A percentile compares a stretch with the other conserved stretches of the same genome.
Conservation (phyloP, 768 basidiomycete genomes). For the Tylopilus sp. region DNA sequence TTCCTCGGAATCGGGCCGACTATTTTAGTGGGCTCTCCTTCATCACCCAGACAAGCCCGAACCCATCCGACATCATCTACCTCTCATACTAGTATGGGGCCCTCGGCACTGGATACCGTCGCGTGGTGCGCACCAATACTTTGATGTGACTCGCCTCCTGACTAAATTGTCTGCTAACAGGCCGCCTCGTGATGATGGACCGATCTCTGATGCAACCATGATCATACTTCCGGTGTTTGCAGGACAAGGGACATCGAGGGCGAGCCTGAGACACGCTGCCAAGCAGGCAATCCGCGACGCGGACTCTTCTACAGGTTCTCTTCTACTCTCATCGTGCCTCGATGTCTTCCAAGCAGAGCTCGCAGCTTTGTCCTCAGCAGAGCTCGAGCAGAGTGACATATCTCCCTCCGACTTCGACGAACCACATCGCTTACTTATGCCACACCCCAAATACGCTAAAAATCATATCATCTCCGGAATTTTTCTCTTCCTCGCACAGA, state of each 20-base stretch:
- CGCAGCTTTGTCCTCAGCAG: slow-evolving; percentile 38
- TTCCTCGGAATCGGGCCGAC: slow-evolving; percentile 8
- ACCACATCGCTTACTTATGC: slow-evolving; percentile 38
- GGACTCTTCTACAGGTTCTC: slow-evolving; percentile 36
- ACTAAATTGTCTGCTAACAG: neutral
- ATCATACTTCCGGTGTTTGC: slow-evolving; percentile 49
- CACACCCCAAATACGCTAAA: slow-evolving; percentile 33
- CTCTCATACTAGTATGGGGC: neutral
- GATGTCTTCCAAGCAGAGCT: slow-evolving; percentile 50
- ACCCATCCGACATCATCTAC: neutral
- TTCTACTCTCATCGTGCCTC: slow-evolving; percentile 50
- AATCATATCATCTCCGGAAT: slow-evolving; percentile 51
- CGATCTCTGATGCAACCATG: neutral
- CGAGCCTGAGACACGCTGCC: slow-evolving; percentile 31
- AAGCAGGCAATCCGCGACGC: slow-evolving; percentile 43
- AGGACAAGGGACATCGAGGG: slow-evolving; percentile 48
- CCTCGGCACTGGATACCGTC: neutral
- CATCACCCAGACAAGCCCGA: neutral
- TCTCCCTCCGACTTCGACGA: slow-evolving; percentile 43
- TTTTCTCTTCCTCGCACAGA: slow-evolving; percentile 49
- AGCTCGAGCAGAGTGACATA: slow-evolving; percentile 37
- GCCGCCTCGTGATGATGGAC: slow-evolving; percentile 1
- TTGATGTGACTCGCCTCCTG: neutral
- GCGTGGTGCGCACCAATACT: slow-evolving; percentile 1
- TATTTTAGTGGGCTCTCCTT: slow-evolving; percentile 13